These are phyloP conservation scores for Citrus glauca DNA, from an alignment of 345 rosid genomes.

Conservation along the genomic window DNA sequence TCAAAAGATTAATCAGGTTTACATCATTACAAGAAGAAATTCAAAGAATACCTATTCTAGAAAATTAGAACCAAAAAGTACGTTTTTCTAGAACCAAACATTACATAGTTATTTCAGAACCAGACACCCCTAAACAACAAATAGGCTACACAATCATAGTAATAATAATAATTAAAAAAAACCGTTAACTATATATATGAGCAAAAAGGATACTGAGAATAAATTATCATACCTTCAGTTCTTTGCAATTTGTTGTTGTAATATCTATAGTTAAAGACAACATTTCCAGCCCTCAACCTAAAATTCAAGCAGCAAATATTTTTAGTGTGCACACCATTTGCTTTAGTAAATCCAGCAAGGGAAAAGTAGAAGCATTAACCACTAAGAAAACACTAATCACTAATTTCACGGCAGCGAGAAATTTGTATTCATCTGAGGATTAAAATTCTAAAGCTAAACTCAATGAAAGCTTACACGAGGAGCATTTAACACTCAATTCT, in stretches of 20 bases:
- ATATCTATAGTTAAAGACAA: slow-evolving; percentile 87
- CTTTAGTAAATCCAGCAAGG: not conserved
- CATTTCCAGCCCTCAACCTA: slow-evolving; percentile 97
- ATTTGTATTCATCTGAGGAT: not conserved
- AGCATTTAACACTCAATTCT: not conserved
- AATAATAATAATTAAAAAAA: not conserved
- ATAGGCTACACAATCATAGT: not conserved
- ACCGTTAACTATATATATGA: not conserved
- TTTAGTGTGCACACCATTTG: not conserved
- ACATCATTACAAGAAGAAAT: slow-evolving; percentile 11
- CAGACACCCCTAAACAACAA: not conserved
- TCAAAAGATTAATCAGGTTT: slow-evolving; percentile 8
- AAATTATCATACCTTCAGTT: slow-evolving; percentile 74
- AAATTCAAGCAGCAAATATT: slow-evolving; percentile 23
- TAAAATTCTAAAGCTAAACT: not conserved
- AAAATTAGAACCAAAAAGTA: not conserved
- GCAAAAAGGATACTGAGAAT: not conserved
- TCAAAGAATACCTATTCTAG: not conserved
- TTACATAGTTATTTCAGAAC: not conserved
- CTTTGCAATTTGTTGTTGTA: slow-evolving; percentile 81
- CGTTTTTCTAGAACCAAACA: not conserved
- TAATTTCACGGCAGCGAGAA: not conserved
- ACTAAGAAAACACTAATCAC: not conserved
- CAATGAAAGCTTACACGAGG: not conserved
- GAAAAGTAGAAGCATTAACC: not conserved